Base-by-base conservation (phyloP, 2,329 filamentous ascomycete genomes). In the Paramyrothecium roridum region DNA sequence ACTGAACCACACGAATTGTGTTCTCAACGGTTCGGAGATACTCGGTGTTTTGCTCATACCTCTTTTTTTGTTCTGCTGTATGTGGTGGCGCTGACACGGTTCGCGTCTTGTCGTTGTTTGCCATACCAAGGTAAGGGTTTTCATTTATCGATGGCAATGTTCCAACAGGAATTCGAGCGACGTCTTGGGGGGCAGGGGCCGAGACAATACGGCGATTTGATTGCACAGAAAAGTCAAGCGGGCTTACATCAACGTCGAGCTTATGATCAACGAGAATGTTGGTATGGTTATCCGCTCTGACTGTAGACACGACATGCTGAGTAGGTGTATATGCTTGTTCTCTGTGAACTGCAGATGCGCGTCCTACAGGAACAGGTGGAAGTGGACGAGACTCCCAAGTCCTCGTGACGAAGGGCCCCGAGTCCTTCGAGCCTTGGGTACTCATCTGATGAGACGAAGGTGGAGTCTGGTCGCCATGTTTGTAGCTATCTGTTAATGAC, bases 1-100 rank as follows among this genome's bases (percentile, higher is more conserved):
- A 81, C 55, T 77, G 70, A n/a, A 84, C 81, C 6, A 84, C 67
- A 7, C 81, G 78, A 61, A 84, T 84, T 1, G 80, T 83, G 51
- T 80, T 75, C 55, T 80, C 76, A 3, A 75, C 74, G 33, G 69
- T 72, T 50, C 74, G 72, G 8, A 83, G 66, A 59, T 77, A 80
- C 23, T 79, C 73, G 8, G 81, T 62, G 13, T 71, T 73, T 16
- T 63, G 68, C 45, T 68, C 66, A 53, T 64, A 65, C n/a, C 75
- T 73, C 47, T 59, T 59, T 16, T 59, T 59, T 48, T 58, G 64
- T 57, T 61, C 61, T n/a, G 65, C 62, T 11, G 68, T 70, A 48
- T 73, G 66, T 13, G 74, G 70, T 17, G 79, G 77, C 11, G 76
- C 77, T 12, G 80, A 82, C 16, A 78, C 76, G 23, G 75, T 74